These are phyloP conservation scores for Puccinia polysora DNA, from an alignment of 1,284 basidiomycete genomes.

Conservation along the genomic window DNA sequence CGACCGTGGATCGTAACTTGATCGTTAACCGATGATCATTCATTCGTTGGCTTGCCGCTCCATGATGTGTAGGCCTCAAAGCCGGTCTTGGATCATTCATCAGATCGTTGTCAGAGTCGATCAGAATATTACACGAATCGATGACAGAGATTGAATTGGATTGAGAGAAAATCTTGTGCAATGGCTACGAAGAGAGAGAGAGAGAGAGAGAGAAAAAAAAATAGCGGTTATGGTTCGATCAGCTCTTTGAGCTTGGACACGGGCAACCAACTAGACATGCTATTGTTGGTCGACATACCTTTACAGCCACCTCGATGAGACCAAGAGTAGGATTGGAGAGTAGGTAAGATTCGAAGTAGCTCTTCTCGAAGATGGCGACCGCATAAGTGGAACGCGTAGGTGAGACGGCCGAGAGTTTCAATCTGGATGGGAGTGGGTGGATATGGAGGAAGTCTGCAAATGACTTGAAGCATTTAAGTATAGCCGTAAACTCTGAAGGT, in stretches of 20 bases:
- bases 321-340: constrained; percentile 23
- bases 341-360: constrained; percentile 33
- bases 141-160: constrained; percentile 13
- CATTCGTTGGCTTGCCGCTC: not conserved
- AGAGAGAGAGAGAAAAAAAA: not conserved
- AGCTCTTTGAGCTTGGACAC: not conserved
- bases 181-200: constrained; percentile 8
- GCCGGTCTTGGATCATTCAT: not conserved
- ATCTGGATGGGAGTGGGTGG: not conserved
- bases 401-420: constrained; percentile 40
- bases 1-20: constrained; percentile 27
- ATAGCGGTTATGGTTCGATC: not conserved
- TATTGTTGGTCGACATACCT: not conserved
- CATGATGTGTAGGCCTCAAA: not conserved
- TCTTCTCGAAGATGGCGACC: constrained; percentile 17
- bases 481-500: constrained; percentile 37
- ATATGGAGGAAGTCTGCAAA: constrained; percentile 36
- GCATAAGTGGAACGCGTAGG: constrained; percentile 36
- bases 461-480: constrained; percentile 35
- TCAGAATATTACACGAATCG: constrained; percentile 34
- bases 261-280: not conserved
- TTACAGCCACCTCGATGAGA: constrained; percentile 31
- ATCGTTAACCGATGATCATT: constrained; percentile 5
- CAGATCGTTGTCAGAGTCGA: constrained; percentile 21
- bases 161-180: constrained; percentile 37